A percentile compares a stretch with the other conserved stretches of the same genome.
These are phyloP conservation scores for Arachis monticola DNA, from an alignment of 331 rosid genomes.

Conservation along the genomic window DNA sequence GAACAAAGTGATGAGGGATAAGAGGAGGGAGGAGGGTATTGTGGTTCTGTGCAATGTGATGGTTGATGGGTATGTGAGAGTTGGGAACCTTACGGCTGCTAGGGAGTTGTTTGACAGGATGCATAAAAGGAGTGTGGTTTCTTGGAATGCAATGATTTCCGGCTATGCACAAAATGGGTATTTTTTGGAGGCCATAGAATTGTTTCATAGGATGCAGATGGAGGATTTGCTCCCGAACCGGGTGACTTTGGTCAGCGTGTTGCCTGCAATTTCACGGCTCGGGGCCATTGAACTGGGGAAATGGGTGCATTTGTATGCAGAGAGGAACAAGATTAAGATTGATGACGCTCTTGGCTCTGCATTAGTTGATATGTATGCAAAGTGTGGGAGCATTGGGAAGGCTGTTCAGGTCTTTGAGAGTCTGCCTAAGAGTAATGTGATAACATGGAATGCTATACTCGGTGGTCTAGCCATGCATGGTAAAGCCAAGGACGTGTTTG, in stretches of 20 bases:
- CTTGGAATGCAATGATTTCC: slow-evolving; percentile 69
- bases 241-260: slow-evolving; percentile 62
- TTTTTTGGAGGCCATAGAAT: slow-evolving; percentile 55
- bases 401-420: slow-evolving; percentile 64
- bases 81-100: slow-evolving; percentile 53
- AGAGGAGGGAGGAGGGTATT: slow-evolving; percentile 50
- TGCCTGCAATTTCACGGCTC: slow-evolving; percentile 62
- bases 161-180: slow-evolving; percentile 61
- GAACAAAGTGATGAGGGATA: slow-evolving; percentile 32
- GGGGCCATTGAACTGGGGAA: slow-evolving; percentile 69
- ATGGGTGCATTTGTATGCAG: slow-evolving; percentile 63
- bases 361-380: slow-evolving; percentile 67
- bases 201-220: slow-evolving; percentile 57
- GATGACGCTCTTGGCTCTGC: slow-evolving; percentile 68
- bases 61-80: slow-evolving; percentile 58
- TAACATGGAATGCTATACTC: slow-evolving; percentile 64
- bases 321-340: slow-evolving; percentile 46
- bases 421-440: slow-evolving; percentile 53
- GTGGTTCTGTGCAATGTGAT: slow-evolving; percentile 66
- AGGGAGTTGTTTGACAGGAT: slow-evolving; percentile 53
- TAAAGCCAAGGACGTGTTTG: slow-evolving; percentile 45
- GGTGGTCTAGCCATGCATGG: slow-evolving; percentile 71
- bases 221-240: slow-evolving; percentile 52
- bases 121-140: slow-evolving; percentile 66
- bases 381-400: slow-evolving; percentile 70